Evolutionary conservation across 805 yeast species (phyloP).

Genomic region (Metschnikowia henanensis): DNA sequence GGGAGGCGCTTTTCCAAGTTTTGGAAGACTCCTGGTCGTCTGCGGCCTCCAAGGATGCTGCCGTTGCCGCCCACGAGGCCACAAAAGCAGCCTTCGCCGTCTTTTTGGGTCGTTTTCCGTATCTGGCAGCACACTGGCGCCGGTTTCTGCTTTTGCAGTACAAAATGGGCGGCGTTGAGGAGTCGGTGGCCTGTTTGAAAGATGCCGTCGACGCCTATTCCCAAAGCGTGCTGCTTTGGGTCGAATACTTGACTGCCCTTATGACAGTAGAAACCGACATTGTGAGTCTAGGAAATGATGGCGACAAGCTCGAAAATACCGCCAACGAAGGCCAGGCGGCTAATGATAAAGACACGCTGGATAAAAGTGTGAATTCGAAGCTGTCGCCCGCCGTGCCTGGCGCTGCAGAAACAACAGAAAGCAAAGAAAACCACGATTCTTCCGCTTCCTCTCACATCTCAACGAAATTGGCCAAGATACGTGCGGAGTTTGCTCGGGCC

Average conservation of each 20-base stretch:
- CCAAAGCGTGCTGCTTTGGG: constrained; percentile 64
- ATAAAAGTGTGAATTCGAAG: no score
- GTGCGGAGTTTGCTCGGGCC: constrained; percentile 50
- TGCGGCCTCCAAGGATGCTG: constrained; percentile 7
- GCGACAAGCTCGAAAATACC: constrained; percentile 28
- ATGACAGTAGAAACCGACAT: constrained; percentile 17
- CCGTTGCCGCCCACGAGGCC: neutral
- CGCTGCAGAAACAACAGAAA: no score
- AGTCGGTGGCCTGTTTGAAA: constrained; percentile 46
- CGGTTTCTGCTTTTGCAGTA: constrained; percentile 54
- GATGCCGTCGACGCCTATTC: constrained; percentile 47
- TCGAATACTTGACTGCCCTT: constrained; percentile 59
- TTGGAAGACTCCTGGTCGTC: constrained; percentile 23
- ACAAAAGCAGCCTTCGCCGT: constrained; percentile 6
- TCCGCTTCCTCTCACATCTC: no score
- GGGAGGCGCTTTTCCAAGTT: constrained; percentile 40
- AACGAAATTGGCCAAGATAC: no score
- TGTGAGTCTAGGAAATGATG: neutral
- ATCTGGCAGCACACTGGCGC: constrained; percentile 63
- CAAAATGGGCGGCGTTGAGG: constrained; percentile 53
- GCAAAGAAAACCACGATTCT: no score
- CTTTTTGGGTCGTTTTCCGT: constrained; percentile 56
- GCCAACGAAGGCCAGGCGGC: neutral
- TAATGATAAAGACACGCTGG: no score
- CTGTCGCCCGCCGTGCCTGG: no score